A percentile compares a stretch with the other conserved stretches of the same genome.
Evolutionary conservation across 768 basidiomycete genomes (phyloP).

Genomic region (Suillus sp.): DNA sequence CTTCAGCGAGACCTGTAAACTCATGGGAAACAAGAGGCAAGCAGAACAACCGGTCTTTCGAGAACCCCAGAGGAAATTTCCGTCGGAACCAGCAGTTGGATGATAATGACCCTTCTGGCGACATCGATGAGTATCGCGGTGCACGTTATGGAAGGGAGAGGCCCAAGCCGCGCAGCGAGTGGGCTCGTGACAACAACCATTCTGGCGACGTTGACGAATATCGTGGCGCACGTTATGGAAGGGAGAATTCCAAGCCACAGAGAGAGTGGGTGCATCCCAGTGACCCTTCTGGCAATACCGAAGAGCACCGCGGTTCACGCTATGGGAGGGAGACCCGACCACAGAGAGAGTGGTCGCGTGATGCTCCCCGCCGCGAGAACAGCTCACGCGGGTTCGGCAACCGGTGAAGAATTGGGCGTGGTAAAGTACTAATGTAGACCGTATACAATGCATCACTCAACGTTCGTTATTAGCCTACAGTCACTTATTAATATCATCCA

Average conservation of each 20-base stretch:
- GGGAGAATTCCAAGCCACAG: not conserved
- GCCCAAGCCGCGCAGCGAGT: not conserved
- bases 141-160: constrained; percentile 9
- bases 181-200: not conserved
- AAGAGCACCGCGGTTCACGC: constrained; percentile 6
- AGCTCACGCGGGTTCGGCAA: not conserved
- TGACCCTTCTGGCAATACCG: constrained; percentile 4
- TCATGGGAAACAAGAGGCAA: constrained; percentile 12
- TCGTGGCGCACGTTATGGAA: constrained; percentile 11
- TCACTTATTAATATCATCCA: constrained; percentile 5
- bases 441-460: constrained; percentile 7
- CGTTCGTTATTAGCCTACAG: constrained; percentile 6
- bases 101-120: not conserved
- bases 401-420: not conserved
- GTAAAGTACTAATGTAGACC: not conserved
- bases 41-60: constrained; percentile 3
- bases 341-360: not conserved
- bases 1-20: not conserved
- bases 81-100: not conserved
- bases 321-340: not conserved
- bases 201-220: not conserved
- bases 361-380: not conserved
- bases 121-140: constrained; percentile 10
- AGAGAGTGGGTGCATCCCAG: not conserved
- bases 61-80: not conserved